Evolutionary conservation across 1,284 basidiomycete genomes (phyloP), one percentile per base, ranked within the genome.

Genomic region (Bjerkandera adusta): DNA sequence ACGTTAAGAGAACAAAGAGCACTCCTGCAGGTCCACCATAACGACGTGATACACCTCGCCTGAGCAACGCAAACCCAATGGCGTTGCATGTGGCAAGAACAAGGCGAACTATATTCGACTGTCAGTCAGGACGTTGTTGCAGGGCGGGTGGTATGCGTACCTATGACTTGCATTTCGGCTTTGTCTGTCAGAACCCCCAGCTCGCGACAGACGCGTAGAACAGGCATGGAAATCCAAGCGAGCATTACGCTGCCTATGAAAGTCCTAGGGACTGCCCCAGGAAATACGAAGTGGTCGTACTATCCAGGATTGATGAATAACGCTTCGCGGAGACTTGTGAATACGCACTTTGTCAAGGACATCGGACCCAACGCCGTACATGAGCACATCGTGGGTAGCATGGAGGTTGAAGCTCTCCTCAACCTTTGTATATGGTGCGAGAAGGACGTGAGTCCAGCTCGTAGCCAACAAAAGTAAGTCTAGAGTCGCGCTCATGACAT

Each of bases 351-450:
- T 75, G 12, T 57, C 60, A 30, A 87, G 62, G 22, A 58, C 66
- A 10, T 62, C 57, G 2, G 69, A 60, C 1, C 60, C 45, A 12
- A 86, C 59, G 8, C 92, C 92, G 56, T 89, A 85, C 69, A 86
- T 77, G 25, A 97, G 71, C 16, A 92, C 73, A 65, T 99, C 96
- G 63, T 97, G 92, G 0, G 78, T 81, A 0, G 92, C 95, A 62
- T 99, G 96, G 4, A 98, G 76, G 52, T 89, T 94, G 74, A 98
- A 97, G 61, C 88, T 92, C 70, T 99, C 96, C 66, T 99, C 97
- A 32, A 99, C 96, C 69, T 99, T 99, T 3, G 90, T 92, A 64
- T 89, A 95, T 0, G 96, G 96, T 2, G 89, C 78, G 4, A 91
- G 66, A 4, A 88, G 54, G 44, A 94, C 84, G 57, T 95, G 87